Conservation (phyloP, 495 filamentous ascomycete genomes). For the Choiromyces venosus region DNA sequence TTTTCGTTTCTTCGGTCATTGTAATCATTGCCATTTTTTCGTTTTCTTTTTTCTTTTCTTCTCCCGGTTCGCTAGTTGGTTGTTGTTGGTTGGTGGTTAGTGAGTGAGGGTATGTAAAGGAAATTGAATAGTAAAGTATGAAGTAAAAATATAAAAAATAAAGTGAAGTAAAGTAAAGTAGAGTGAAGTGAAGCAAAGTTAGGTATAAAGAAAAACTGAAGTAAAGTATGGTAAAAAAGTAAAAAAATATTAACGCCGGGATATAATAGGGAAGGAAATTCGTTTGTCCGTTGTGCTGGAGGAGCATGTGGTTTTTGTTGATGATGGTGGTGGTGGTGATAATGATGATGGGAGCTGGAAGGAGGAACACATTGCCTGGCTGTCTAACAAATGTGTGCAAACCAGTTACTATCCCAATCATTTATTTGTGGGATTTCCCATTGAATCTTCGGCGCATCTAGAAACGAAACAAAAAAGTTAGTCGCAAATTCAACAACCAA, state of each 20-base stretch:
- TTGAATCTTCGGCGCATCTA: conserved; percentile 30
- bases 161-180: neutral
- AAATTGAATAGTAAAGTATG: conserved; percentile 3
- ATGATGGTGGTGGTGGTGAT: neutral
- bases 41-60: neutral
- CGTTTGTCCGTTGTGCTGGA: conserved; percentile 4
- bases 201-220: neutral
- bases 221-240: neutral
- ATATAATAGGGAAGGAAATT: neutral
- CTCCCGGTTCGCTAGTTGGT: neutral
- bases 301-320: neutral
- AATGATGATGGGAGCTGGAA: neutral
- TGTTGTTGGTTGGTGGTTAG: no score
- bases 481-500: conserved; percentile 6
- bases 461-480: conserved; percentile 2
- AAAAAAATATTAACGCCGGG: neutral
- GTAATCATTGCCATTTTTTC: neutral
- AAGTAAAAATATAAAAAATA: neutral
- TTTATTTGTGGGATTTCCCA: conserved; percentile 32
- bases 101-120: neutral
- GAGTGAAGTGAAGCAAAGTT: neutral
- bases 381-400: conserved; percentile 31
- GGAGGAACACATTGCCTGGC: neutral
- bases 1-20: neutral
- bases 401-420: conserved; percentile 37